Evolutionary conservation across 2,329 filamentous ascomycete genomes (phyloP).

Genomic region (Nemania diffusa): DNA sequence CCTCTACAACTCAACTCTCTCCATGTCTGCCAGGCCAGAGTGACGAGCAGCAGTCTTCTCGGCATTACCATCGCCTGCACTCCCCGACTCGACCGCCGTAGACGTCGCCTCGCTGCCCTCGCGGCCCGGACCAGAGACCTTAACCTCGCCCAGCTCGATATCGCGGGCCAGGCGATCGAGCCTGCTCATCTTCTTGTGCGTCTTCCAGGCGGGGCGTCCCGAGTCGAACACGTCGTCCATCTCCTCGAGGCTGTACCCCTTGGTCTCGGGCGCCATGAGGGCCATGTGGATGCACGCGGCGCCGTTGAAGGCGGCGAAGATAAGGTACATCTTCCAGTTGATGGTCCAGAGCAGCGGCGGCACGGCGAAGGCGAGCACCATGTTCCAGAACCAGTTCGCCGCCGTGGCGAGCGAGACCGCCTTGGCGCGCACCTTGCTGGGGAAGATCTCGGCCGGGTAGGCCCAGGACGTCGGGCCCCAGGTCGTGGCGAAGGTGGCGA

Average conservation of each 20-base stretch:
- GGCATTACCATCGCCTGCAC: neutral
- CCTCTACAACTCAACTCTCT: neutral
- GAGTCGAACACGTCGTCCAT: conserved; percentile 78
- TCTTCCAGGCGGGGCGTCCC: conserved; percentile 68
- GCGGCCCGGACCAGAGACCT: conserved; percentile 45
- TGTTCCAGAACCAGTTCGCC: conserved; percentile 70
- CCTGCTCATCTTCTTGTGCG: conserved; percentile 54
- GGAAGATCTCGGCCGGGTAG: conserved; percentile 71
- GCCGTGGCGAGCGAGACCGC: conserved; percentile 70
- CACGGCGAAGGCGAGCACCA: conserved; percentile 64
- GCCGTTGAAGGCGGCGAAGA: conserved; percentile 79
- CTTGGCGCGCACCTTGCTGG: conserved; percentile 70
- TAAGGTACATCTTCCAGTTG: conserved; percentile 74
- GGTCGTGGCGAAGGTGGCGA: conserved; percentile 69
- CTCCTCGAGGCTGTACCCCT: conserved; percentile 79
- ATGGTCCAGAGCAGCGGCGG: conserved; percentile 64
- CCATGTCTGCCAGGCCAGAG: too few species aligned
- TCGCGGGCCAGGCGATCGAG: conserved; percentile 60
- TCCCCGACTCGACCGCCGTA: neutral
- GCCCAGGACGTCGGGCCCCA: conserved; percentile 57
- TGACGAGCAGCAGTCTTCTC: neutral
- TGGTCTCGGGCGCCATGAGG: conserved; percentile 72
- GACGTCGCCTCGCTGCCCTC: conserved; percentile 1
- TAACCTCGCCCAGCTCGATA: conserved; percentile 59
- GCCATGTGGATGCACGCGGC: conserved; percentile 75